Base-by-base conservation (phyloP, 2,329 filamentous ascomycete genomes). In the Daldinia sp. region DNA sequence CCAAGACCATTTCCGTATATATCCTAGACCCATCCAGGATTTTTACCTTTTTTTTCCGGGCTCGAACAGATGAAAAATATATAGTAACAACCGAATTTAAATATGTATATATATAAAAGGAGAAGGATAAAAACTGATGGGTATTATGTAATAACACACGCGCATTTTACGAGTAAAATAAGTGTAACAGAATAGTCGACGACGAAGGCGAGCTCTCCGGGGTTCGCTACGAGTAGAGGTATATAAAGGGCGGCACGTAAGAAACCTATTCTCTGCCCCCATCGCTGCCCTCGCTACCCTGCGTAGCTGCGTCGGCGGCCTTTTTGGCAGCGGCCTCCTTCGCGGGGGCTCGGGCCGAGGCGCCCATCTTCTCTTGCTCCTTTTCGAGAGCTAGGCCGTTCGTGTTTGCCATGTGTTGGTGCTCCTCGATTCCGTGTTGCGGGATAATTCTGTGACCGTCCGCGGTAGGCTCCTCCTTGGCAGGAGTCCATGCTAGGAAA, bases 401-500 rank as follows among this genome's bases (percentile, higher is more conserved):
- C 67, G 83, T 85, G 72, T 86, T 84, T 37, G 87, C 80, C 82
- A 90, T 86, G 71, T 88, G 81, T 73, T 85, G 86, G 76, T 93
- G 90, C 75, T 89, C 85, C 62, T 83, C 82, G 69, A 92, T 91
- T 63, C 90, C 91, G 75, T 93, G 90, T 73, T 90, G 87, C 13
- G 91, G 89, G 54, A 90, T 80, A 58, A 84, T 77, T 29, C 83
- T 79, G 72, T 85, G 82, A 63, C 87, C 86, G 65, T 84, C 80
- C 60, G 82, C 77, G 50, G 83, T 82, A 23, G 87, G 89, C 69
- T 91, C 87, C 64, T 81, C 83, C 73, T 89, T 89, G 30, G 90
- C 87, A 0, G 92, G 92, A 27, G 90, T 94, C 92, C 92, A 95
- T 61, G 92, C 92, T 35, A 95, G 86, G 82, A 94, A 95, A 79